Evolutionary conservation across 306 rosid species (phyloP), one percentile per base, ranked within the genome.

Genomic region (Corylus heterophylla): DNA sequence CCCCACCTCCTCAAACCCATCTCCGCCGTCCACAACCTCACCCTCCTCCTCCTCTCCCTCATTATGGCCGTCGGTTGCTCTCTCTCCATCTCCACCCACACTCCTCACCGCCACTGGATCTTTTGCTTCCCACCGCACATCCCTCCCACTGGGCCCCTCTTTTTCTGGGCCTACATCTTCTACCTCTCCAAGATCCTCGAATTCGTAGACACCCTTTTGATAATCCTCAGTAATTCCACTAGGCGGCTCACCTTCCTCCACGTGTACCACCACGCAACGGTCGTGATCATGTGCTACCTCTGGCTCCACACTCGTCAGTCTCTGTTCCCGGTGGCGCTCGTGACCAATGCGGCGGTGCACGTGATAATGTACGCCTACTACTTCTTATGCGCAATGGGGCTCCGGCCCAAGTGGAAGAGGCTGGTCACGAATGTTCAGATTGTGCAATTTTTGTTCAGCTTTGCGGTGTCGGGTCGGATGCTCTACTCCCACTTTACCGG

Each of bases 141-240:
- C 61, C 50, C 69, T 1, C 90, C 92, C 37, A 64, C 51, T 3
- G 98, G 98, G 3, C 98, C 98, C 6, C 87, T 90, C 74, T 95
- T 95, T 84, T 95, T 95, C 87, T 95, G 98, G 98, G 98, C 93
- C 47, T 87, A 95, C 89, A 17, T 93, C 73, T 92, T 91, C 86
- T 93, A 95, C 96, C 89, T 95, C 85, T 95, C 98, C 54, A 95
- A 95, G 66, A 42, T 90, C 59, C 89, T 90, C 1, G 98, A 95
- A 78, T 84, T 95, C 79, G 18, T 90, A 0, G 99, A 92, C 81
- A 95, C 99, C 4, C 85, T 89, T 18, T 80, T 90, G 76, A 95
- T 95, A 86, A 47, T 95, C 50, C 87, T 90, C 55, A 82, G 83
- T 3, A 86, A 89, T 12, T 89, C 94, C 39, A 68, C 71, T 75